Conservation (phyloP, 768 basidiomycete species). For the Trametes coccinea region DNA sequence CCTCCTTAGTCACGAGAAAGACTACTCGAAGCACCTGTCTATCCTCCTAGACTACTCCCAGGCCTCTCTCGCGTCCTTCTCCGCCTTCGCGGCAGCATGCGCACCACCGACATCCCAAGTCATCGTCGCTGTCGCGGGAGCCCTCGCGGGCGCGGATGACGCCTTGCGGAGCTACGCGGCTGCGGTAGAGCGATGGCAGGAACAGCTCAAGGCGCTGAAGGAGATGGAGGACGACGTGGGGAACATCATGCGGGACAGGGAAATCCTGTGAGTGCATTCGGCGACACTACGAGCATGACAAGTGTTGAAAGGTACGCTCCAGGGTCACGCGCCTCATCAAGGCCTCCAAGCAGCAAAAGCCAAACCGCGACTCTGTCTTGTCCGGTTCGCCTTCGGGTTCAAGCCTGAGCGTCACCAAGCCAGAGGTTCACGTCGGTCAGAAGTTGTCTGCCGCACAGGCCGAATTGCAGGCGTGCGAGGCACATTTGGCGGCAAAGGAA, state of each 20-base stretch:
- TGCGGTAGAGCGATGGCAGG: conserved; percentile 66
- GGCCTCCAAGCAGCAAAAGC: conserved; percentile 61
- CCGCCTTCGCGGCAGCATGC: conserved; percentile 73
- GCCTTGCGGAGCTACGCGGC: conserved; percentile 61
- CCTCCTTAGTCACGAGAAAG: conserved; percentile 69
- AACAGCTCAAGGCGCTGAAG: conserved; percentile 59
- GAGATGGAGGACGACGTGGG: conserved; percentile 71
- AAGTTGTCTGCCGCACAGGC: conserved; percentile 70
- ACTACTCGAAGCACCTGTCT: conserved; percentile 63
- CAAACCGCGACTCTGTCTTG: conserved; percentile 39
- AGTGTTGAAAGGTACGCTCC: background rate
- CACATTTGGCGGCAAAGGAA: conserved; percentile 70
- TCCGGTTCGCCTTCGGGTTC: conserved; percentile 42
- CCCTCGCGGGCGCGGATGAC: conserved; percentile 65
- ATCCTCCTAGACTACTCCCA: conserved; percentile 59
- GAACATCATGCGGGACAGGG: conserved; percentile 70
- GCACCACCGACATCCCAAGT: conserved; percentile 54
- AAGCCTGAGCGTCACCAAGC: conserved; percentile 39
- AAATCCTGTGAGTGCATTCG: conserved; percentile 66
- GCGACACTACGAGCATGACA: background rate
- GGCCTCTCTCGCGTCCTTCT: conserved; percentile 61
- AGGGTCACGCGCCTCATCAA: conserved; percentile 83
- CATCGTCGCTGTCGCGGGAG: conserved; percentile 53
- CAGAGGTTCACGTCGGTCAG: conserved; percentile 28
- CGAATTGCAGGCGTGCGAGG: conserved; percentile 82